These are phyloP conservation scores for Tetrahymena thermophila DNA, from an alignment of 73 alveolate species.

Conservation along the genomic window DNA sequence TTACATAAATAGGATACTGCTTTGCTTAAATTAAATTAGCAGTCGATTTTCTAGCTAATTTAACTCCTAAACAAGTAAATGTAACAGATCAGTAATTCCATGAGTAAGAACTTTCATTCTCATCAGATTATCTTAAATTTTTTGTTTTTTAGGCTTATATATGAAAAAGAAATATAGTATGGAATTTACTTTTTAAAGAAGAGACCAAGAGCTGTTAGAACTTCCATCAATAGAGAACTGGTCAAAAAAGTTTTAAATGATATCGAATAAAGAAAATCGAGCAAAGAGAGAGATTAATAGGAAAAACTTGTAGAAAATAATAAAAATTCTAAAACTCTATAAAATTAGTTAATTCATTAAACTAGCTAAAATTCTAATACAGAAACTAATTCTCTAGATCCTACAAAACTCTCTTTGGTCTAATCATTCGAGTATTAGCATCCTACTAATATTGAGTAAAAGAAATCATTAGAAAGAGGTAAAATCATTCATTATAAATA, in stretches of 20 bases:
- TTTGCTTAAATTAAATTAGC: conserved; percentile 19
- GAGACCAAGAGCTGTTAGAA: conserved; percentile 33
- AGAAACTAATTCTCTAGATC: background rate
- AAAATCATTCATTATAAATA: too few relatives aligned
- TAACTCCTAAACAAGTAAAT: conserved; percentile 9
- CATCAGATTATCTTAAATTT: background rate
- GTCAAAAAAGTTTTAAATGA: background rate
- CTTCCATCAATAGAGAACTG: background rate
- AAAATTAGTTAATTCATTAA: background rate
- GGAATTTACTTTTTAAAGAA: conserved; percentile 30
- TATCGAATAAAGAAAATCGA: background rate
- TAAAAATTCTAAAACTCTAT: background rate
- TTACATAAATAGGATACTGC: conserved; percentile 23
- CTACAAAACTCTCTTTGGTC: background rate
- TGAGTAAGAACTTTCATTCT: background rate
- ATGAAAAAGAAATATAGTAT: conserved; percentile 25
- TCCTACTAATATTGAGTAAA: background rate
- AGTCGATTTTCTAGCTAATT: conserved; percentile 7
- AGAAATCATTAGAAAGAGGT: background rate
- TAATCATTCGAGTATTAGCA: background rate
- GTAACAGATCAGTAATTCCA: conserved; percentile 8
- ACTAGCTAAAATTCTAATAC: background rate
- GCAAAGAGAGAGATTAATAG: background rate
- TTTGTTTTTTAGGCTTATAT: background rate
- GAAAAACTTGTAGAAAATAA: background rate